Conservation (phyloP, 805 yeast genomes). For the Candida boidinii region DNA sequence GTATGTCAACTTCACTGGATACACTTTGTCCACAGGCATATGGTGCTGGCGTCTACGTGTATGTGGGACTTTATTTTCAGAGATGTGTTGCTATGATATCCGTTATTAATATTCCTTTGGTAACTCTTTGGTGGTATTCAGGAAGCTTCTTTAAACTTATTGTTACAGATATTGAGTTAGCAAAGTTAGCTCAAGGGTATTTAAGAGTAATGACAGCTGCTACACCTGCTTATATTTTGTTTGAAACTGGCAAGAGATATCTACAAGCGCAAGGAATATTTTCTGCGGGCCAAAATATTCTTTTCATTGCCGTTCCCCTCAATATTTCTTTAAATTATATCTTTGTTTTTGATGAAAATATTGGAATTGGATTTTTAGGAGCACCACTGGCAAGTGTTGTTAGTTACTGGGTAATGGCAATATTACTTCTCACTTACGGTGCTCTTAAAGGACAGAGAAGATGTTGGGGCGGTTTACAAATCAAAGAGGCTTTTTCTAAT, state of each 20-base stretch:
- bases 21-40: slow-evolving; percentile 65
- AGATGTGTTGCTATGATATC: slow-evolving; percentile 45
- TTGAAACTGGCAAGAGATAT: slow-evolving; percentile 57
- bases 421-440: slow-evolving; percentile 35
- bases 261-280: slow-evolving; percentile 65
- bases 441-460: slow-evolving; percentile 30
- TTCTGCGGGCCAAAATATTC: slow-evolving; percentile 62
- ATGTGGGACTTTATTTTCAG: slow-evolving; percentile 33
- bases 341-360: slow-evolving; percentile 45
- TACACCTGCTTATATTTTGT: slow-evolving; percentile 33
- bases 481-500: slow-evolving; percentile 29
- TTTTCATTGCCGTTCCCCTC: slow-evolving; percentile 57
- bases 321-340: slow-evolving; percentile 53
- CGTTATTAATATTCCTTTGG: slow-evolving; percentile 40
- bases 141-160: slow-evolving; percentile 26
- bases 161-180: slow-evolving; percentile 43
- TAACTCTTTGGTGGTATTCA: slow-evolving; percentile 48
- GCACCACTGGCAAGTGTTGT: slow-evolving; percentile 63
- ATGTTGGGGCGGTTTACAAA: slow-evolving; percentile 17
- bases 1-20: slow-evolving; percentile 60
- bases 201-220: slow-evolving; percentile 36
- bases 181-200: slow-evolving; percentile 35
- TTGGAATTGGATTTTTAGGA: slow-evolving; percentile 55
- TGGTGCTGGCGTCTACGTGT: slow-evolving; percentile 31
- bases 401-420: slow-evolving; percentile 57